phyloP scores from a whole-genome alignment of 192 early-diverging fungal species.

The Endogone sp. region DNA sequence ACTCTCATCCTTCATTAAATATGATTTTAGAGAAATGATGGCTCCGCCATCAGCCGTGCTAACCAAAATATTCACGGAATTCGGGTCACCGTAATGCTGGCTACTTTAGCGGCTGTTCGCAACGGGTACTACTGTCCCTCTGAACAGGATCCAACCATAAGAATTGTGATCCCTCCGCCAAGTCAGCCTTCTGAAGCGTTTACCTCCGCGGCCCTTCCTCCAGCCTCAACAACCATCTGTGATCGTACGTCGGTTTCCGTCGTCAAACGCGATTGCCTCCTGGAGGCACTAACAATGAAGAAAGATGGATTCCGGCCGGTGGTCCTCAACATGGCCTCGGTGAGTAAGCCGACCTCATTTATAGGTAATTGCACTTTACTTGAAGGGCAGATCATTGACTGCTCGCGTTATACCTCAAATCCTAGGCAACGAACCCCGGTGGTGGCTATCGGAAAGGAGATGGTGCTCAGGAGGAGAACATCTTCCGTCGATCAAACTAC shows the following conservation, averaged over 20 bases:
- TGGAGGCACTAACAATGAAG: background rate
- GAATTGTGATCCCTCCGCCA: background rate
- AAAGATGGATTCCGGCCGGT: background rate
- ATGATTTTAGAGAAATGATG: background rate
- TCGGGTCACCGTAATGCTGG: background rate
- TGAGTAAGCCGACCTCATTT: background rate
- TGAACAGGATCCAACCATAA: background rate
- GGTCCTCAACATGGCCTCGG: background rate
- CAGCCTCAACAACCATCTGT: background rate
- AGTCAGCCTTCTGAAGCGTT: background rate
- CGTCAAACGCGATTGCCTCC: background rate
- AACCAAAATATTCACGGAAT: background rate
- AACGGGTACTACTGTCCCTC: background rate
- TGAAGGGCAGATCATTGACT: background rate
- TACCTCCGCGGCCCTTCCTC: background rate
- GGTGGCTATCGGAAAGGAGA: conserved; percentile 43
- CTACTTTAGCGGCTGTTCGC: background rate
- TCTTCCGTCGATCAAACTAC: conserved; percentile 39
- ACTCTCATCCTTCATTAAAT: background rate
- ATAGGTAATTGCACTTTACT: background rate
- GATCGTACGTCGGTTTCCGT: background rate
- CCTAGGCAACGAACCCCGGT: conserved; percentile 17
- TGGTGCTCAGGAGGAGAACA: conserved; percentile 40
- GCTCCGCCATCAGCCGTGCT: background rate
- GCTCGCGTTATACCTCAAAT: background rate